A percentile compares a stretch with the other conserved stretches of the same genome.
These are phyloP conservation scores for Paramecium sonneborni DNA, from an alignment of 73 alveolate genomes.

Conservation along the genomic window DNA sequence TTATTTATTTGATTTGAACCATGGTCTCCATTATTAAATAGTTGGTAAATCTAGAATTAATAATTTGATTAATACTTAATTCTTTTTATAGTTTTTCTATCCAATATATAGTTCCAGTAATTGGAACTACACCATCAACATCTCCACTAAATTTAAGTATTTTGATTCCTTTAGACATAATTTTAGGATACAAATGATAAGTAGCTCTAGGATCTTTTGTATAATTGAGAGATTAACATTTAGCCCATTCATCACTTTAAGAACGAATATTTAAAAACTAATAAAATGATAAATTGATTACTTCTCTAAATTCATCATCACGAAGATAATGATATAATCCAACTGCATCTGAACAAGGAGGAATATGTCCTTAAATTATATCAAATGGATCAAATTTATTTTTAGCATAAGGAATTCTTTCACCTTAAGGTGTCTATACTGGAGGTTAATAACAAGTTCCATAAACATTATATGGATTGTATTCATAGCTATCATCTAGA, in stretches of 20 bases:
- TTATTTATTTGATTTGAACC: neutral
- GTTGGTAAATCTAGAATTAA: conserved; percentile 36
- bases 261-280: neutral
- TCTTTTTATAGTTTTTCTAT: conserved; percentile 37
- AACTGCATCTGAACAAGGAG: conserved; percentile 52
- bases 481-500: neutral
- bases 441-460: conserved; percentile 37
- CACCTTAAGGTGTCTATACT: neutral
- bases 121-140: conserved; percentile 54
- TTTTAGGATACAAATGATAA: conserved; percentile 24
- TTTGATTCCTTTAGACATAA: neutral
- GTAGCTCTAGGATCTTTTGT: conserved; percentile 51
- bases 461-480: conserved; percentile 46
- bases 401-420: neutral
- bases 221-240: neutral
- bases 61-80: neutral
- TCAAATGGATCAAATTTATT: conserved; percentile 35
- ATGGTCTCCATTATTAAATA: conserved; percentile 43
- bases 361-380: neutral
- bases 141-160: conserved; percentile 50
- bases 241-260: conserved; percentile 39
- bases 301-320: neutral
- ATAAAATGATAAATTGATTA: neutral
- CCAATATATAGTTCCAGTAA: conserved; percentile 47
- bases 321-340: conserved; percentile 31